Evolutionary conservation across 2,329 filamentous ascomycete genomes (phyloP).

Genomic region (Penicillium hesseltinei): DNA sequence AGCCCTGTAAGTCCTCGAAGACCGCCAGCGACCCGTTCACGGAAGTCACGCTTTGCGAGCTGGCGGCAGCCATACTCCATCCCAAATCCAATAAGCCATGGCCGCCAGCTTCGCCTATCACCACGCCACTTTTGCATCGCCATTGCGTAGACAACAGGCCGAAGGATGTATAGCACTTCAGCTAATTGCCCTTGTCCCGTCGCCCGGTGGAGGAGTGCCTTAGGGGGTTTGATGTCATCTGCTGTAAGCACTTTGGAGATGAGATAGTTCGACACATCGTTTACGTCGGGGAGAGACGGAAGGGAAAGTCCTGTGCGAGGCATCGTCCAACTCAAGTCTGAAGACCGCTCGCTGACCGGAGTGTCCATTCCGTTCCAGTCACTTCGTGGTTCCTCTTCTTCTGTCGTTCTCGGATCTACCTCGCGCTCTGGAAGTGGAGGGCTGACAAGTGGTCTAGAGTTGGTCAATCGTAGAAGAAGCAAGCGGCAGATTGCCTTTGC

Average conservation of each 20-base stretch:
- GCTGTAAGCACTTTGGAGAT: slow-evolving; percentile 87
- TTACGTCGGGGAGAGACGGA: slow-evolving; percentile 74
- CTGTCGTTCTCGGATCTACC: slow-evolving; percentile 62
- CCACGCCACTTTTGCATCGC: slow-evolving; percentile 72
- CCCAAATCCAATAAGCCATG: slow-evolving; percentile 82
- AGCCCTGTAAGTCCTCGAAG: slow-evolving; percentile 75
- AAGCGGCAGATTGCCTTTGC: slow-evolving; percentile 83
- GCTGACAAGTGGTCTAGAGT: slow-evolving; percentile 75
- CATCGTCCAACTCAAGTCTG: slow-evolving; percentile 73
- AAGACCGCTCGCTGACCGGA: slow-evolving; percentile 41
- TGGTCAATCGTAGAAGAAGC: slow-evolving; percentile 76
- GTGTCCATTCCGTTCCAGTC: slow-evolving; percentile 51
- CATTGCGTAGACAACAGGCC: slow-evolving; percentile 81
- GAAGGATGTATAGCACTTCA: slow-evolving; percentile 86
- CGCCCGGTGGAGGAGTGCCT: slow-evolving; percentile 74
- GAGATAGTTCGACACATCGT: slow-evolving; percentile 83
- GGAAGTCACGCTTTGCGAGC: slow-evolving; percentile 66
- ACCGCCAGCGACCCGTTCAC: slow-evolving; percentile 64
- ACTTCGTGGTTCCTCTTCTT: slow-evolving; percentile 41
- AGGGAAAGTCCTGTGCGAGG: slow-evolving; percentile 86
- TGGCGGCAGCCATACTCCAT: slow-evolving; percentile 90
- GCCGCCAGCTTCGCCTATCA: slow-evolving; percentile 79
- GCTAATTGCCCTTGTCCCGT: slow-evolving; percentile 74
- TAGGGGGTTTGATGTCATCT: slow-evolving; percentile 93
- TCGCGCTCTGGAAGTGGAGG: slow-evolving; percentile 86